phyloP scores from a whole-genome alignment of 2,329 filamentous ascomycete species.

The Grosmannia penicillata region DNA sequence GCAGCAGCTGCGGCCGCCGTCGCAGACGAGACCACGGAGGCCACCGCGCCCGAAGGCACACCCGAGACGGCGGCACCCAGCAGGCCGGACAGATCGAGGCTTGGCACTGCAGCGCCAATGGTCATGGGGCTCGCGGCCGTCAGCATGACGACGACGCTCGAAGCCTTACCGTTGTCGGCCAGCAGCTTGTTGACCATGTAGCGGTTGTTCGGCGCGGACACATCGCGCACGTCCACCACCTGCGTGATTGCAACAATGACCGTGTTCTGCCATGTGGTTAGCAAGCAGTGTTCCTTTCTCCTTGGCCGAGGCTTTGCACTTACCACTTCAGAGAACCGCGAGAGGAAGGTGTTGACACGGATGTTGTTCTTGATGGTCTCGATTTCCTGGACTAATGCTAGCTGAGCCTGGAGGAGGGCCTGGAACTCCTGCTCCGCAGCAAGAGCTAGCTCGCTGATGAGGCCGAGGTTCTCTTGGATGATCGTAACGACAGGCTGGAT shows the following conservation, averaged over 20 bases:
- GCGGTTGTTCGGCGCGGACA: conserved; percentile 16
- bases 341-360: conserved; percentile 23
- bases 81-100: conserved; percentile 10
- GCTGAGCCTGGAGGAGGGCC: conserved; percentile 20
- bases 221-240: conserved; percentile 20
- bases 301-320: too few relatives aligned
- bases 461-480: conserved; percentile 21
- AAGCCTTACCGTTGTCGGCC: conserved; percentile 20
- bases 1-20: conserved; percentile 6
- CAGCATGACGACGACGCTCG: conserved; percentile 22
- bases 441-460: conserved; percentile 18
- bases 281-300: too few relatives aligned
- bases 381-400: conserved; percentile 21
- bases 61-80: conserved; percentile 4
- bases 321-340: conserved; percentile 21
- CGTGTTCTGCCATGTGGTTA: conserved; percentile 16
- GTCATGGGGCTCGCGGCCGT: conserved; percentile 21
- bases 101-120: conserved; percentile 15
- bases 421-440: conserved; percentile 22
- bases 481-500: conserved; percentile 16
- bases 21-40: conserved; percentile 6
- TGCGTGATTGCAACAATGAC: conserved; percentile 23
- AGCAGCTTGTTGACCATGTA: conserved; percentile 25
- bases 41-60: conserved; percentile 2
- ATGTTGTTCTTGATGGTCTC: conserved; percentile 27